Conservation (phyloP, 306 rosid genomes). For the Trifolium dubium region DNA sequence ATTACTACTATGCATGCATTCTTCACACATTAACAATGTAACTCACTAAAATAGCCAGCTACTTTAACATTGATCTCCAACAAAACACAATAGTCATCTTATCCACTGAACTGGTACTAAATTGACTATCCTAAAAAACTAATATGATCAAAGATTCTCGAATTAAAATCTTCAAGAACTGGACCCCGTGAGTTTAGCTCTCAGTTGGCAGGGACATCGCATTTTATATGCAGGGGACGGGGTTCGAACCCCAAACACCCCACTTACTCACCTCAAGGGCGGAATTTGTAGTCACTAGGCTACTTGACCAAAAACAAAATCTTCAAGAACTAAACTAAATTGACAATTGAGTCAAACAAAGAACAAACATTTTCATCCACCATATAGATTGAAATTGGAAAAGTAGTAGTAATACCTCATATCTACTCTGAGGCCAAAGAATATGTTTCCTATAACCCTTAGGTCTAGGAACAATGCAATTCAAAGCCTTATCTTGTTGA, state of each 20-base stretch:
- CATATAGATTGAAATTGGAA: conserved; percentile 2
- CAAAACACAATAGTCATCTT: no score
- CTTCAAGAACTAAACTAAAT: background rate
- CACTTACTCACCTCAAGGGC: no score
- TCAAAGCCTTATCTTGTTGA: conserved; percentile 48
- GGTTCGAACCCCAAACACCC: no score
- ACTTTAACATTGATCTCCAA: background rate
- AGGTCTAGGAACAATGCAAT: conserved; percentile 74
- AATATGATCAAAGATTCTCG: background rate
- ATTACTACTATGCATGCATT: background rate
- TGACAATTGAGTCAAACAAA: background rate
- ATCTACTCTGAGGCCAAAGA: conserved; percentile 84
- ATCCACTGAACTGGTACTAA: no score
- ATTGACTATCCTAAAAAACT: background rate
- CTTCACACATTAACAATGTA: background rate
- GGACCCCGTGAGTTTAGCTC: no score
- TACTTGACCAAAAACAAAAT: background rate
- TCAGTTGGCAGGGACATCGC: no score
- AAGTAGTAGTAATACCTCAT: conserved; percentile 63
- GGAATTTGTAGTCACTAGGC: no score
- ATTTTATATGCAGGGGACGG: no score
- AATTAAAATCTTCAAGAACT: background rate
- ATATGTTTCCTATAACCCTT: conserved; percentile 62
- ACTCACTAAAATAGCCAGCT: background rate
- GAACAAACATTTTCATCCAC: background rate